Evolutionary conservation across 345 rosid species (phyloP).

Genomic region (Alliaria petiolata): DNA sequence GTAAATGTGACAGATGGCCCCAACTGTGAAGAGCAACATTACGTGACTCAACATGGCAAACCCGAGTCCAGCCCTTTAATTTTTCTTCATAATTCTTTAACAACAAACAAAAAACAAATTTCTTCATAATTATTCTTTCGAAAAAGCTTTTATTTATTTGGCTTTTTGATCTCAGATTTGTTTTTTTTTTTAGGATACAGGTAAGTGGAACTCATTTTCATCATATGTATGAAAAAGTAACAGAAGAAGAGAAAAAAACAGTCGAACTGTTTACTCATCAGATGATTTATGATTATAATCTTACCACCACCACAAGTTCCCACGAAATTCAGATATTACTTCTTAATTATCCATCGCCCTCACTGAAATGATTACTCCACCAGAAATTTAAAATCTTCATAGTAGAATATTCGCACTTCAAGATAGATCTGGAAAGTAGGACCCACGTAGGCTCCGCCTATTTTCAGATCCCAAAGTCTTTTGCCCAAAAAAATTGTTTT

Average conservation of each 20-base stretch:
- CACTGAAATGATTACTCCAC: conserved; percentile 3
- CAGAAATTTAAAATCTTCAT: neutral
- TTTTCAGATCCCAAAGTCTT: neutral
- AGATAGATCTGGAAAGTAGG: conserved; percentile 8
- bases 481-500: neutral
- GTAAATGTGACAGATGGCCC: neutral
- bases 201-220: no score
- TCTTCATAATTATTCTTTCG: no score
- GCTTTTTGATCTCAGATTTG: neutral
- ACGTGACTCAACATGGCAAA: conserved; percentile 8
- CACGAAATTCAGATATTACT: neutral
- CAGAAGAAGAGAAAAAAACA: neutral
- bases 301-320: neutral
- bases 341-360: neutral
- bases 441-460: neutral
- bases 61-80: neutral
- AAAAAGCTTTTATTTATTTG: neutral
- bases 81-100: no score
- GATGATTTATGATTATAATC: neutral
- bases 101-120: no score
- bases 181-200: neutral
- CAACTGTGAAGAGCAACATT: neutral
- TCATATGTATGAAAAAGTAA: neutral
- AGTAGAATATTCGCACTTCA: conserved; percentile 3
- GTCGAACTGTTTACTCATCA: neutral